A percentile compares a stretch with the other conserved stretches of the same genome.
Conservation (phyloP, 495 filamentous ascomycete genomes). For the Podospora comata region DNA sequence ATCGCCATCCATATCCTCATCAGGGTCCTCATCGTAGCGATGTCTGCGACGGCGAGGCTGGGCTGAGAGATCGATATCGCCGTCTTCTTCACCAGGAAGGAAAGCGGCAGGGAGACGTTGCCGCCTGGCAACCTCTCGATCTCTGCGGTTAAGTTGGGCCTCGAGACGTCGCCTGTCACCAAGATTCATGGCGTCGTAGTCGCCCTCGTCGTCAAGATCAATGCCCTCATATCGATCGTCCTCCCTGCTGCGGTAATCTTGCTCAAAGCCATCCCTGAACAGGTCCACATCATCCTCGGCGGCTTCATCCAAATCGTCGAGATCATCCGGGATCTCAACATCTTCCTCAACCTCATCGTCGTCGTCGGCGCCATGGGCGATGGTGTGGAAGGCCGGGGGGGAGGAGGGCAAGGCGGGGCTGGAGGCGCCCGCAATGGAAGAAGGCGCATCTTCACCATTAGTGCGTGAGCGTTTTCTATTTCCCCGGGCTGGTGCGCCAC, state of each 20-base stretch:
- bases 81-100: constrained; percentile 83
- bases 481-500: constrained; percentile 57
- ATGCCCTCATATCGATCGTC: constrained; percentile 46
- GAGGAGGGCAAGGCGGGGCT: constrained; percentile 49
- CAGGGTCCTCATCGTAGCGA: constrained; percentile 89
- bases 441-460: constrained; percentile 62
- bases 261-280: constrained; percentile 84
- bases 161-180: constrained; percentile 86
- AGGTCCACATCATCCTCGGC: constrained; percentile 97
- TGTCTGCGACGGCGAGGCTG: constrained; percentile 77
- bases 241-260: constrained; percentile 68
- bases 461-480: constrained; percentile 81
- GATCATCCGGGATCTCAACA: constrained; percentile 63
- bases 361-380: constrained; percentile 59
- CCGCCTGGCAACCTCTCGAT: constrained; percentile 71
- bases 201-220: constrained; percentile 53
- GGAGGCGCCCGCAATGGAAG: constrained; percentile 63
- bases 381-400: constrained; percentile 50
- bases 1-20: constrained; percentile 86
- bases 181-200: constrained; percentile 69
- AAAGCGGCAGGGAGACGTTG: constrained; percentile 80
- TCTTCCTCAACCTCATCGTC: constrained; percentile 56
- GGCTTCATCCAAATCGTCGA: constrained; percentile 94
- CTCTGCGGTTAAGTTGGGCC: constrained; percentile 75
- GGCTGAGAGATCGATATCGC: constrained; percentile 73